phyloP scores from a whole-genome alignment of 1,139 yeast species.

The Blastobotrys proliferans region DNA sequence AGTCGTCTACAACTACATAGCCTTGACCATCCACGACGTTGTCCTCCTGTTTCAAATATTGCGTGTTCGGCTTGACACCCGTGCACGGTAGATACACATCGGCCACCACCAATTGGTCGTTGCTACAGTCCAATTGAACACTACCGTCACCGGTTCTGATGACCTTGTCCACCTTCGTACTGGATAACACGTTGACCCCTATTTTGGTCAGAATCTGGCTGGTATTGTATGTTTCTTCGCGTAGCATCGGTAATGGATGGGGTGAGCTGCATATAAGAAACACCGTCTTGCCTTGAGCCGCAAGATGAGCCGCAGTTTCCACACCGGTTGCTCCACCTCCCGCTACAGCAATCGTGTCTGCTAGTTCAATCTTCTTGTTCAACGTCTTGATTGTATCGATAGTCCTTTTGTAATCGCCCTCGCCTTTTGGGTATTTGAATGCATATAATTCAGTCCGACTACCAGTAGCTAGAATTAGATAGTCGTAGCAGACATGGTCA shows the following conservation, averaged over 20 bases:
- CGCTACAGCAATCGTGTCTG: constrained; percentile 71
- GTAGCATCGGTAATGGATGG: constrained; percentile 23
- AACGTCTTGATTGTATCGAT: constrained; percentile 68
- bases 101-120: constrained; percentile 18
- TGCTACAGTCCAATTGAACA: constrained; percentile 8
- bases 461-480: constrained; percentile 78
- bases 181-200: constrained; percentile 22
- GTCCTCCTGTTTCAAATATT: constrained; percentile 22
- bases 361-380: constrained; percentile 69
- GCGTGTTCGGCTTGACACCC: constrained; percentile 26
- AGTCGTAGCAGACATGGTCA: constrained; percentile 52
- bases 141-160: constrained; percentile 12
- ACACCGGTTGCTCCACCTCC: constrained; percentile 96
- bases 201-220: constrained; percentile 18
- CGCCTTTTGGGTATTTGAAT: constrained; percentile 82
- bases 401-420: constrained; percentile 69
- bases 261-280: too few species aligned
- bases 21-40: constrained; percentile 18
- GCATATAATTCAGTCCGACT: constrained; percentile 66
- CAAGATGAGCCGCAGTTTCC: constrained; percentile 73
- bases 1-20: constrained; percentile 20
- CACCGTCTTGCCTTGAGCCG: constrained; percentile 21
- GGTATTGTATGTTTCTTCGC: constrained; percentile 7
- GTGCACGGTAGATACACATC: constrained; percentile 22
- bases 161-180: constrained; percentile 14